Evolutionary conservation across 1,284 basidiomycete genomes (phyloP), one percentile per base, ranked within the genome.

Genomic region (Fomitopsis betulina): DNA sequence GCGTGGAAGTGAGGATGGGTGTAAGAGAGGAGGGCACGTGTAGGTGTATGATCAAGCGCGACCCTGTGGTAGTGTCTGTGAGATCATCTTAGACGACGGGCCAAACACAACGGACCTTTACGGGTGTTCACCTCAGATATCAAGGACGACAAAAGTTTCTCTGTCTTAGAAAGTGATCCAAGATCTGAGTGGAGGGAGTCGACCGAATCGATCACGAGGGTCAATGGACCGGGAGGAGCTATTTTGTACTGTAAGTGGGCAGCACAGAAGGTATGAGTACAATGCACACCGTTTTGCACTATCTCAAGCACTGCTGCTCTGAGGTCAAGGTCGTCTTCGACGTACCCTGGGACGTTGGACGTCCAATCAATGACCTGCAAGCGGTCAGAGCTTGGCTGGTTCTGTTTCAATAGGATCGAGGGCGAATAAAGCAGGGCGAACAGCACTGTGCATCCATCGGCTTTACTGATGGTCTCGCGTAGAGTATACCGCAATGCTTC

Each of bases 21-120:
- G 84, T 67, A 45, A 92, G 70, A 5, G 80, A 68, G 4, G 82
- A 83, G 7, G 76, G 74, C 0, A 81, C 70, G 35, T 82, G 76
- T 7, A 83, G 71, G 59, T 93, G 87, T 1, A 94, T 68, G 50
- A 89, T 76, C 12, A 95, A 75, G 43, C 85, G 82, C 6, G 87
- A 87, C 23, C 32, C 33, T 33, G 32, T 30, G 10, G 12, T 6
- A 21, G 8, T 35, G 17, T 13, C 19, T 4, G 49, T 51, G 13
- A 47, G 45, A 6, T 0, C 10, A 17, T 19, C 10, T 12, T 12
- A 21, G 19, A 5, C 9, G n/a, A 21, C 15, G 13, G 25, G 23
- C 9, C 23, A 10, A 13, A 27, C 10, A 21, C 7, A 23, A 70
- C 80, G 60, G 65, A 86, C 84, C 70, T 42, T 80, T 69, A 43